phyloP scores from a whole-genome alignment of 495 filamentous ascomycete species.

The Ramalina peruviana region DNA sequence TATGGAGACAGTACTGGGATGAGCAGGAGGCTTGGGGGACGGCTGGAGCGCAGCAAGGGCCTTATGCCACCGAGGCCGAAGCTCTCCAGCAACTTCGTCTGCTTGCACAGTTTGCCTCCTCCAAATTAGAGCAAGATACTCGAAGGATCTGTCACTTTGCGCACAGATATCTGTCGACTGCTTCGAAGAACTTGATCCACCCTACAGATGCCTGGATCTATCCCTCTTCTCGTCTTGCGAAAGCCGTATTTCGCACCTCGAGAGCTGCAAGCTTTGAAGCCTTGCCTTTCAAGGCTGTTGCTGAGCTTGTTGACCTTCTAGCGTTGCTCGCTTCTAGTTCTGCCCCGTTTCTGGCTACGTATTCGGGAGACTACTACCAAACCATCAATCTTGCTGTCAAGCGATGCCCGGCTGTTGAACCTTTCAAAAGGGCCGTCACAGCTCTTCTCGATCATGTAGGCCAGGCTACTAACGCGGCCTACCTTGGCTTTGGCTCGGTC shows the following conservation, averaged over 20 bases:
- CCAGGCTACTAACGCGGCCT: constrained; percentile 12
- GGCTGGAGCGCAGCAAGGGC: constrained; percentile 2
- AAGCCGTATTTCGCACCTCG: constrained; percentile 29
- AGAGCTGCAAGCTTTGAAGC: constrained; percentile 17
- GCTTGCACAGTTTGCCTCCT: constrained; percentile 35
- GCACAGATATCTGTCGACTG: constrained; percentile 27
- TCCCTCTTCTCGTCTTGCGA: constrained; percentile 33
- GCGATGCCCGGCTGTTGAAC: constrained; percentile 12
- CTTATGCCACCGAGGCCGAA: constrained; percentile 35
- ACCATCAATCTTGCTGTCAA: constrained; percentile 29
- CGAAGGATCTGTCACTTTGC: constrained; percentile 32
- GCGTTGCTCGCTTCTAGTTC: constrained; percentile 23
- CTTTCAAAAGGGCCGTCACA: constrained; percentile 24
- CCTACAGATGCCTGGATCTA: constrained; percentile 33
- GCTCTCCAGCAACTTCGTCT: constrained; percentile 34
- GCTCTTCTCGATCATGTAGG: constrained; percentile 29
- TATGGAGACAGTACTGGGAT: constrained; percentile 60
- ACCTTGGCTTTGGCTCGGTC: constrained; percentile 42
- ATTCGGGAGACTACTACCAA: constrained; percentile 30
- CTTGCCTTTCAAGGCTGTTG: constrained; percentile 17
- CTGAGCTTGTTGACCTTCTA: constrained; percentile 26
- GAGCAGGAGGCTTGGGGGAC: constrained; percentile 20
- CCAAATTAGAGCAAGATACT: constrained; percentile 25
- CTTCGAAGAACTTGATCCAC: constrained; percentile 25
- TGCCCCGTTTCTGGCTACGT: constrained; percentile 28